These are phyloP conservation scores for Floccularia luteovirens DNA, from an alignment of 768 basidiomycete genomes.

Conservation along the genomic window DNA sequence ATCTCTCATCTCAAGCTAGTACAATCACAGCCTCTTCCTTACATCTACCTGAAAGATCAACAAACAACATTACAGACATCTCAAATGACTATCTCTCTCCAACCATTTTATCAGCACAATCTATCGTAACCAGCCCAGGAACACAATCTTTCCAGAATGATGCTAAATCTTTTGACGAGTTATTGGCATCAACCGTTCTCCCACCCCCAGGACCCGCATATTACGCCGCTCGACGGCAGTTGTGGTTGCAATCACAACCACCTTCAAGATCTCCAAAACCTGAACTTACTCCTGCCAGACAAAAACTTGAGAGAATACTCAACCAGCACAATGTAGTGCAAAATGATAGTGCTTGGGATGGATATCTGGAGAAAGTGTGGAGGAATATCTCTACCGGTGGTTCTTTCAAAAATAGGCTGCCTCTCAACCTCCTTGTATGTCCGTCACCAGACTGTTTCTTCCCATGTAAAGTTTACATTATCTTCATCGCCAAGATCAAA, in stretches of 20 bases:
- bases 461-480: slow-evolving; percentile 10
- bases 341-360: slow-evolving; percentile 46
- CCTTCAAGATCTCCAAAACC: slow-evolving; percentile 18
- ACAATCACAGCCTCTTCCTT: too few relatives aligned
- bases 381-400: slow-evolving; percentile 51
- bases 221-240: slow-evolving; percentile 52
- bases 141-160: slow-evolving; percentile 7
- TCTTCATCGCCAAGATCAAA: slow-evolving; percentile 53
- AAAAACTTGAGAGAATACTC: slow-evolving; percentile 46
- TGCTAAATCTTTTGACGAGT: slow-evolving; percentile 36
- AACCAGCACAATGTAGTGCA: slow-evolving; percentile 35
- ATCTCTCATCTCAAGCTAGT: too few relatives aligned
- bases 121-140: slow-evolving; percentile 5
- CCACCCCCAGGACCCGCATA: slow-evolving; percentile 59
- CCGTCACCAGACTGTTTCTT: slow-evolving; percentile 1
- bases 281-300: slow-evolving; percentile 21
- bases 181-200: slow-evolving; percentile 29
- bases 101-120: too few relatives aligned
- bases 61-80: too few relatives aligned
- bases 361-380: slow-evolving; percentile 57
- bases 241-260: too few relatives aligned
- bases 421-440: slow-evolving; percentile 58
- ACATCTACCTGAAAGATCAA: too few relatives aligned
- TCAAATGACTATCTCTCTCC: too few relatives aligned
- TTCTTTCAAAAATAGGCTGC: slow-evolving; percentile 50